These are phyloP conservation scores for Angomonas ambiguus DNA, from an alignment of 208 protist species.

Conservation along the genomic window DNA sequence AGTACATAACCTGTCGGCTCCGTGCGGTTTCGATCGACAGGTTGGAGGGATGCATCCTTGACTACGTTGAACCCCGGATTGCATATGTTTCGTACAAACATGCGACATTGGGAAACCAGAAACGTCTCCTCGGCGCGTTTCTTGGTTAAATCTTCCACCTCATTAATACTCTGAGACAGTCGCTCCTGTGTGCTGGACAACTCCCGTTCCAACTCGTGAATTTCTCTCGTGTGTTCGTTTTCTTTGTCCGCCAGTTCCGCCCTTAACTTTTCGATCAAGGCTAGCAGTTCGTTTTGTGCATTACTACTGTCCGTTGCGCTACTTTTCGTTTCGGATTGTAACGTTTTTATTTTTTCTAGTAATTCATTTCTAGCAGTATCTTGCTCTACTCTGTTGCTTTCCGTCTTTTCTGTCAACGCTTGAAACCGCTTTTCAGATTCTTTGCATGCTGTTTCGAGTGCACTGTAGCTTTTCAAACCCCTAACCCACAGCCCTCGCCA, in stretches of 20 bases:
- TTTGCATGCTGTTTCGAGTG: neutral
- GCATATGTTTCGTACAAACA: conserved; percentile 76
- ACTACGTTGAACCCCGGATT: conserved; percentile 81
- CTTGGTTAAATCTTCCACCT: conserved; percentile 8
- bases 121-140: conserved; percentile 34
- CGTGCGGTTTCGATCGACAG: conserved; percentile 61
- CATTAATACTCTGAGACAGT: neutral
- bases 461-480: neutral
- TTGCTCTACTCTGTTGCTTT: neutral
- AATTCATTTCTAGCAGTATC: conserved; percentile 20
- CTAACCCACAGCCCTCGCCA: neutral
- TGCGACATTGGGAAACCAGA: conserved; percentile 59
- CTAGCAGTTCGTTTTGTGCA: neutral
- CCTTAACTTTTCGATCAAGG: conserved; percentile 32
- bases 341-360: neutral
- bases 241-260: conserved; percentile 15
- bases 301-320: neutral
- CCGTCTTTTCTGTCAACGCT: neutral
- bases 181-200: conserved; percentile 2
- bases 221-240: conserved; percentile 14
- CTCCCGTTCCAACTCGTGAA: conserved; percentile 17
- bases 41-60: conserved; percentile 65
- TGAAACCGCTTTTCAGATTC: neutral
- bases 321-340: neutral
- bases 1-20: conserved; percentile 79